Percentiles rank a stretch among this genome's conserved stretches.
Conservation (phyloP, 2,329 filamentous ascomycete genomes). For the Monilinia fructigena region DNA sequence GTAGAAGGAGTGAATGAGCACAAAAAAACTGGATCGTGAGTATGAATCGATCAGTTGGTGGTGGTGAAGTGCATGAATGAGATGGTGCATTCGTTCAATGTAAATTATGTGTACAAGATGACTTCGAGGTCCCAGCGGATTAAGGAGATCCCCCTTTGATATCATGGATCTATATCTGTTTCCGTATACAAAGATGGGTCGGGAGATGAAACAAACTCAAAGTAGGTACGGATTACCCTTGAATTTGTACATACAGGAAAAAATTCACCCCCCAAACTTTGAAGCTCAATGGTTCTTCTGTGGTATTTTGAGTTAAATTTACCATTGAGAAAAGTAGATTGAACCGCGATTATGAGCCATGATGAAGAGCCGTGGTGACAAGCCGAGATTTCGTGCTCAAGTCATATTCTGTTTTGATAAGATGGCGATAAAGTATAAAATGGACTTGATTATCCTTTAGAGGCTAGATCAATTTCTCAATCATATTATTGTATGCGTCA, state of each 20-base stretch:
- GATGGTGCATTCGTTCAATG: constrained; percentile 8
- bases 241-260: not conserved
- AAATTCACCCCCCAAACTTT: too few species aligned
- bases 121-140: not conserved
- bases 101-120: constrained; percentile 9
- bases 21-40: not conserved
- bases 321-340: too few species aligned
- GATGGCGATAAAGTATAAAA: too few species aligned
- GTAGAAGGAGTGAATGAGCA: not conserved
- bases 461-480: too few species aligned
- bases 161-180: not conserved
- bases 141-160: not conserved
- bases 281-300: too few species aligned
- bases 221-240: not conserved
- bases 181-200: not conserved
- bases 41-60: not conserved
- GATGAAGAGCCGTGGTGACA: too few species aligned
- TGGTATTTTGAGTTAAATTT: too few species aligned
- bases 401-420: too few species aligned
- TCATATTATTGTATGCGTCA: too few species aligned
- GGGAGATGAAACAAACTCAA: not conserved
- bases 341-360: too few species aligned
- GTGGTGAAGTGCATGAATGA: not conserved
- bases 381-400: too few species aligned
- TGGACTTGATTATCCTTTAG: too few species aligned